Conservation (phyloP, 139 green algal species). For the Micromonas pusilla region DNA sequence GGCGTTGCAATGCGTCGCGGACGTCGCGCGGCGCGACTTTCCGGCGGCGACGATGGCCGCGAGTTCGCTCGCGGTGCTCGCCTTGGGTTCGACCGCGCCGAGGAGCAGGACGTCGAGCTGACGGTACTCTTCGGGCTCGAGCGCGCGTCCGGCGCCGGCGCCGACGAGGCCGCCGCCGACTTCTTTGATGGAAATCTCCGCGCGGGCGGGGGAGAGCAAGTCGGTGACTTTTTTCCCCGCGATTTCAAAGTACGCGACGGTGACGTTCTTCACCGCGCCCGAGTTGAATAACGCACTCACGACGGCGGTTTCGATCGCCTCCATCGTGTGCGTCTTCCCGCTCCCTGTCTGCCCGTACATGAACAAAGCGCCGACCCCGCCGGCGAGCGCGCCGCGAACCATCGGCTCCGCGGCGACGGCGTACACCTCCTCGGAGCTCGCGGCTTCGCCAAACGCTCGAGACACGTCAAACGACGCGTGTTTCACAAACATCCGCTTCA, state of each 20-base stretch:
- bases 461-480: conserved; percentile 11
- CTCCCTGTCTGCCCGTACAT: conserved; percentile 33
- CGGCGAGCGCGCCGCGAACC: background rate
- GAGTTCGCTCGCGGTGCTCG: background rate
- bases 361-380: conserved; percentile 25
- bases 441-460: conserved; percentile 17
- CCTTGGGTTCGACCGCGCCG: background rate
- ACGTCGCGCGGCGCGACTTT: background rate
- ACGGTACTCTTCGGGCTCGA: background rate
- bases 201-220: conserved; percentile 6
- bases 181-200: conserved; percentile 27
- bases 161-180: background rate
- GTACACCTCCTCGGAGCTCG: conserved; percentile 12
- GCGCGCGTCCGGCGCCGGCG: no score
- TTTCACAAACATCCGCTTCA: conserved; percentile 33
- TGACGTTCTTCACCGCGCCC: background rate
- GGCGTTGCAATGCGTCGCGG: conserved; percentile 20
- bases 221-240: conserved; percentile 25
- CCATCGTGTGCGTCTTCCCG: conserved; percentile 34
- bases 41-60: background rate
- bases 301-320: conserved; percentile 11
- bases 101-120: conserved; percentile 7
- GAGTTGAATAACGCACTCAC: conserved; percentile 20
- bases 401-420: background rate
- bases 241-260: conserved; percentile 32